Evolutionary conservation across 23 red algal species (phyloP).

Genomic region (Agarophyton chilense): DNA sequence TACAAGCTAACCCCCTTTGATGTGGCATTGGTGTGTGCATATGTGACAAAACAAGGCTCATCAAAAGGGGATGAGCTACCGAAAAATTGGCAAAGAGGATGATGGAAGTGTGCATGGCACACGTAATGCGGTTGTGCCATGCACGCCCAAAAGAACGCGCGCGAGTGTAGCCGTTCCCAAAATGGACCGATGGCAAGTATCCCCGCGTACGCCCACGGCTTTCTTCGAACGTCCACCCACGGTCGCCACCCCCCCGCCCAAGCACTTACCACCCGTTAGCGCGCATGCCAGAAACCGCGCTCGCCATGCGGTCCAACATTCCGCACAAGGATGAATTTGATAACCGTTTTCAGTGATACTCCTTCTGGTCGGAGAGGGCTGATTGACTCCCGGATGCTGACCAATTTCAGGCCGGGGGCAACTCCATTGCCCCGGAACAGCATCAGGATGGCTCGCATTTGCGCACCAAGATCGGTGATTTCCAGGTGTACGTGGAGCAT

Average conservation of each 20-base stretch:
- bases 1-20: no score
- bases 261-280: no score
- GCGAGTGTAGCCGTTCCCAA: conserved; percentile 2
- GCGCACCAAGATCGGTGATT: conserved; percentile 89
- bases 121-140: neutral
- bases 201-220: neutral
- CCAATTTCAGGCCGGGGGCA: neutral
- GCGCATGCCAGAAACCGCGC: conserved; percentile 86
- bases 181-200: neutral
- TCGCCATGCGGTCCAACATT: conserved; percentile 71
- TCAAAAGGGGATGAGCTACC: neutral
- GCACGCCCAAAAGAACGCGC: neutral
- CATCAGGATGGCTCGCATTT: neutral
- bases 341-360: neutral
- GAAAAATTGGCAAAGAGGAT: conserved; percentile 15
- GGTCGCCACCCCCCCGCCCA: no score
- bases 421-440: neutral
- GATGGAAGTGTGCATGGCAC: neutral
- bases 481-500: conserved; percentile 96
- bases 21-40: neutral
- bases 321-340: conserved; percentile 21
- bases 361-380: conserved; percentile 10
- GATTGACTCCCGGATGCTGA: conserved; percentile 13
- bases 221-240: neutral
- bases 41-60: neutral